phyloP scores from a whole-genome alignment of 805 yeast species.

The Wickerhamia fluorescens region DNA sequence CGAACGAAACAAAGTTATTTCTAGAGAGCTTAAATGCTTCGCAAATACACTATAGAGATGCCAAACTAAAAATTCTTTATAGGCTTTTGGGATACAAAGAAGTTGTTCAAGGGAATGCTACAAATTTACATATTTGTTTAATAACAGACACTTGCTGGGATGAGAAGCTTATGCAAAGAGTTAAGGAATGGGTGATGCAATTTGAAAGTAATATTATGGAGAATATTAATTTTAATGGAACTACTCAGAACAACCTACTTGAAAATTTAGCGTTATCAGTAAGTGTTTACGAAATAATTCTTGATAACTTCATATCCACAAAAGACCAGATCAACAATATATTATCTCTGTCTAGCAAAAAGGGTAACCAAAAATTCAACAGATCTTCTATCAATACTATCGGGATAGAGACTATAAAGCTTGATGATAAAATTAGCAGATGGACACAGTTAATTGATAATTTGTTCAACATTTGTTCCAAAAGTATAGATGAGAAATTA shows the following conservation, averaged over 20 bases:
- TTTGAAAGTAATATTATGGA: conserved; percentile 17
- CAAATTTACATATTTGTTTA: conserved; percentile 13
- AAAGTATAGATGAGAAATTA: not conserved
- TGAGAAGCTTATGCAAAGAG: conserved; percentile 20
- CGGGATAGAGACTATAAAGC: conserved; percentile 28
- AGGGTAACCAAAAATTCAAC: conserved; percentile 14
- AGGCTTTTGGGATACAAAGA: conserved; percentile 13
- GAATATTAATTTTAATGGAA: conserved; percentile 3
- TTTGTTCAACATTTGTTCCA: not conserved
- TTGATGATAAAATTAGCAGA: conserved; percentile 37
- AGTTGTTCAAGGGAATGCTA: not conserved
- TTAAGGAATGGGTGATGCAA: conserved; percentile 30
- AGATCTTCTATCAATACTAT: conserved; percentile 25
- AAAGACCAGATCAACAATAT: conserved; percentile 18
- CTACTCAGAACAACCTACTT: not conserved
- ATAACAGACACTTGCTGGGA: conserved; percentile 37
- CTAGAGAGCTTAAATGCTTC: conserved; percentile 4
- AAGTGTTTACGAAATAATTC: conserved; percentile 40
- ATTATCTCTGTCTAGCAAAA: conserved; percentile 13
- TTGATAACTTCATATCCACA: conserved; percentile 33
- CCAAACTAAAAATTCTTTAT: conserved; percentile 18
- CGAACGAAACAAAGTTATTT: conserved; percentile 8
- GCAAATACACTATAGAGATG: conserved; percentile 12
- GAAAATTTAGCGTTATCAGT: conserved; percentile 20
- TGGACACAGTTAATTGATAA: conserved; percentile 32